phyloP scores from a whole-genome alignment of 805 yeast genomes.

The Nakazawaea sp. region DNA sequence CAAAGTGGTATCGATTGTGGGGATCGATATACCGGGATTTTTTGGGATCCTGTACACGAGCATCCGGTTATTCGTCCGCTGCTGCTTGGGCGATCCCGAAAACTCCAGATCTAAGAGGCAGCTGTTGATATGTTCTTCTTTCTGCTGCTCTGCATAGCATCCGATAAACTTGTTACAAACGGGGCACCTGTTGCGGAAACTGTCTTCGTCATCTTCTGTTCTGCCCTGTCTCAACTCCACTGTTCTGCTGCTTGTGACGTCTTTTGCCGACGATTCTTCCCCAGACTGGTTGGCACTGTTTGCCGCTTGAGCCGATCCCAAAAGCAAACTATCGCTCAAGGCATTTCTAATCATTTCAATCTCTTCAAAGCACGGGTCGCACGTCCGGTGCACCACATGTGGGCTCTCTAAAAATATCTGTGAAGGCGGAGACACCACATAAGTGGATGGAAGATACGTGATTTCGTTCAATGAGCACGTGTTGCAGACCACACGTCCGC shows the following conservation, averaged over 20 bases:
- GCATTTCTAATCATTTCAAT: conserved; percentile 42
- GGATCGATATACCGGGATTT: background rate
- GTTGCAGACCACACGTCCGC: conserved; percentile 78
- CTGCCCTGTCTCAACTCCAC: background rate
- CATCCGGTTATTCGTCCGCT: conserved; percentile 70
- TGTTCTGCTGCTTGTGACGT: background rate
- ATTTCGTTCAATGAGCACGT: conserved; percentile 50
- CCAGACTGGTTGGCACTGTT: background rate
- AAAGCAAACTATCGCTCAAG: conserved; percentile 17
- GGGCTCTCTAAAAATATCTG: conserved; percentile 41
- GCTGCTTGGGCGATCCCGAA: conserved; percentile 53
- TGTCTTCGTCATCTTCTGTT: conserved; percentile 16
- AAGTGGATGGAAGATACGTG: conserved; percentile 51
- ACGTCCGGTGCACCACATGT: conserved; percentile 60
- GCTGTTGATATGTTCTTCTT: conserved; percentile 61
- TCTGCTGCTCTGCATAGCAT: conserved; percentile 23
- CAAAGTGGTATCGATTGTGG: conserved; percentile 3
- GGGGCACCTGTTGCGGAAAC: conserved; percentile 33
- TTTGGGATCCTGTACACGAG: conserved; percentile 59
- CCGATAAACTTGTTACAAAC: conserved; percentile 27
- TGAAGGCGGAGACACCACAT: conserved; percentile 49
- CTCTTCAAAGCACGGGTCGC: conserved; percentile 67
- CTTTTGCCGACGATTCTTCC: background rate
- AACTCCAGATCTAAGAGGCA: conserved; percentile 61
- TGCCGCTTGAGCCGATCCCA: background rate